A percentile compares a stretch with the other conserved stretches of the same genome.
Conservation (phyloP, 306 rosid species). For the Rosa multiflora region DNA sequence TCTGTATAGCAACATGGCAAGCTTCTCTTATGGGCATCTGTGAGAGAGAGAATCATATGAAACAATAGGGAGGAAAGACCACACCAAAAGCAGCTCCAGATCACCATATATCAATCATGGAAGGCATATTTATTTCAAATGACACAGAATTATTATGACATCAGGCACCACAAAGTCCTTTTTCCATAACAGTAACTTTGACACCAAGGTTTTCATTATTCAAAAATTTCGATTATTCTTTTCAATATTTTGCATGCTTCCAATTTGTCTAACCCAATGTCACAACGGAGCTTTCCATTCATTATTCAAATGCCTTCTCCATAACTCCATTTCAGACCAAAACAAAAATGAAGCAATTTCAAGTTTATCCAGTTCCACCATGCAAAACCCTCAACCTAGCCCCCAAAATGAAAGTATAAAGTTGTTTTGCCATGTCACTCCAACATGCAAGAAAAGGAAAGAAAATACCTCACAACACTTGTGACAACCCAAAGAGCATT, state of each 20-base stretch:
- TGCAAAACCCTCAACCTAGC: neutral
- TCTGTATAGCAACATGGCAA: slow-evolving; percentile 90
- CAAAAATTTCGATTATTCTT: neutral
- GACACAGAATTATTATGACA: neutral
- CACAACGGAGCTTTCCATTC: neutral
- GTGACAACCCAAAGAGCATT: slow-evolving; percentile 3
- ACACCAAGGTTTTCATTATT: neutral
- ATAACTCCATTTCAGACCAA: neutral
- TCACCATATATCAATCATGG: neutral
- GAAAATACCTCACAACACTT: neutral
- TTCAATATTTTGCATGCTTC: neutral
- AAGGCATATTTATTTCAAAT: neutral
- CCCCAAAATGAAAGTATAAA: neutral
- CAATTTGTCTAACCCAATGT: neutral
- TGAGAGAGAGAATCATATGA: slow-evolving; percentile 18
- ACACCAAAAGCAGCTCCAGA: neutral
- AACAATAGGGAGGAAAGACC: slow-evolving; percentile 3
- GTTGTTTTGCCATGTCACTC: neutral
- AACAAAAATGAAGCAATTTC: neutral
- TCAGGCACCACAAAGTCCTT: neutral
- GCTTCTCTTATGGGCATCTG: slow-evolving; percentile 99
- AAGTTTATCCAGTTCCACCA: neutral
- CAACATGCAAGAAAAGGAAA: neutral
- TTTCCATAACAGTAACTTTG: neutral
- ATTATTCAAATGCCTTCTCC: neutral